Percentiles rank a stretch among this genome's conserved stretches.
Conservation (phyloP, 345 rosid species). For the Odontarrhena argentea region DNA sequence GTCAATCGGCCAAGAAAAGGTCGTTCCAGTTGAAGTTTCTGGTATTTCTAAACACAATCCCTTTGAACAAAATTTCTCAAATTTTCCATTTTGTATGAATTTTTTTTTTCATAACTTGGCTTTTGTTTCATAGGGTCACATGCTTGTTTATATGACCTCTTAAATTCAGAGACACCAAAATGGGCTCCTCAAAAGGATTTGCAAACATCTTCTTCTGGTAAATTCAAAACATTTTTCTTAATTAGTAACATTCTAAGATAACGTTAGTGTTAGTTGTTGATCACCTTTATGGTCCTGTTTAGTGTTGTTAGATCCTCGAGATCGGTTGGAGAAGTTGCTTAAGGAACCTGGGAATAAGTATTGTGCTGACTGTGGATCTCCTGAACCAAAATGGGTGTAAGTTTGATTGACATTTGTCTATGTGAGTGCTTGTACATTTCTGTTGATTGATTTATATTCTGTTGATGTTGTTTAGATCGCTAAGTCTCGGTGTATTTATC, state of each 20-base stretch:
- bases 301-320: constrained; percentile 49
- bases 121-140: constrained; percentile 44
- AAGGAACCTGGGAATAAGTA: constrained; percentile 53
- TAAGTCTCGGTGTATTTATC: constrained; percentile 76
- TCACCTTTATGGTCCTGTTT: constrained; percentile 11
- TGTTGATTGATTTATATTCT: constrained; percentile 29
- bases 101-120: neutral
- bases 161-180: constrained; percentile 47
- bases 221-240: constrained; percentile 24
- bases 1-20: constrained; percentile 58
- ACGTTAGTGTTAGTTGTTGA: constrained; percentile 12
- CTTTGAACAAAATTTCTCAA: neutral
- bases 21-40: constrained; percentile 42
- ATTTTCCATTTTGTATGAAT: neutral
- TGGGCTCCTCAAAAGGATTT: constrained; percentile 41
- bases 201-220: constrained; percentile 53
- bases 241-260: constrained; percentile 8
- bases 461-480: constrained; percentile 60
- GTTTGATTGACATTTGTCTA: constrained; percentile 31
- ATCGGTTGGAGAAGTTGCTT: constrained; percentile 60
- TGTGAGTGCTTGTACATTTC: constrained; percentile 4
- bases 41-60: constrained; percentile 43
- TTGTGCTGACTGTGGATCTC: constrained; percentile 95
- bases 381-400: constrained; percentile 99
- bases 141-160: constrained; percentile 61